Evolutionary conservation across 441 rosid species (phyloP), one percentile per base, ranked within the genome.

Genomic region (Pelargonium fulgidum): DNA sequence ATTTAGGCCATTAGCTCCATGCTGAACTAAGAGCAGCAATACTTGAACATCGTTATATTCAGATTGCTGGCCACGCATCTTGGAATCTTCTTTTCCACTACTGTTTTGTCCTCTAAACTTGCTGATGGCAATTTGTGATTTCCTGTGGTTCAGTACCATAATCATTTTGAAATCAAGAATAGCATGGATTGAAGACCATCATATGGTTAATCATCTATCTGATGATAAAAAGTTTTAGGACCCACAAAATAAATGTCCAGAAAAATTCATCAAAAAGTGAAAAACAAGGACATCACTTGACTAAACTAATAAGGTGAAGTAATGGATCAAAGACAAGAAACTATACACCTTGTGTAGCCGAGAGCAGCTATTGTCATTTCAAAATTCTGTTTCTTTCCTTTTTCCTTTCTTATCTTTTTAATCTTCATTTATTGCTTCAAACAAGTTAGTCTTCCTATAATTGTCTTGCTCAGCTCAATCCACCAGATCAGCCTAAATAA

Each of bases 1-100:
- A 75, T 93, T 93, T 64, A 93, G 96, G 50, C 99, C 99, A 65
- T 93, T 93, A 24, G 99, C 99, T 66, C 97, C 99, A 79, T 93
- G 97, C 68, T 91, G 96, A 80, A 91, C 84, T 76, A 93, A 80
- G 47, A 93, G 88, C 85, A 93, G 62, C 68, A 91, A 68, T 29
- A 93, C 99, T 78, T 91, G 99, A 72, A 88, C 64, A 41, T 79
- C 68, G 59, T 74, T 79, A 65, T 73, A 66, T 69, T 85, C 91
- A 66, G 62, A 65, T 44, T 71, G 54, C 74, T 74, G 72, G 75
- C 67, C 68, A 42, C 68, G 67, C 22, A 54, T 73, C 72, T 62
- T 74, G 42, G 61, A 48, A 64, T 68, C 70, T 75, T 72, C 78
- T 71, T 68, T 81, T 26, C 56, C 81, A 50, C 68, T 54, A 66